Conservation (phyloP, 148 eudicot species). For the Arctostaphylos glauca region DNA sequence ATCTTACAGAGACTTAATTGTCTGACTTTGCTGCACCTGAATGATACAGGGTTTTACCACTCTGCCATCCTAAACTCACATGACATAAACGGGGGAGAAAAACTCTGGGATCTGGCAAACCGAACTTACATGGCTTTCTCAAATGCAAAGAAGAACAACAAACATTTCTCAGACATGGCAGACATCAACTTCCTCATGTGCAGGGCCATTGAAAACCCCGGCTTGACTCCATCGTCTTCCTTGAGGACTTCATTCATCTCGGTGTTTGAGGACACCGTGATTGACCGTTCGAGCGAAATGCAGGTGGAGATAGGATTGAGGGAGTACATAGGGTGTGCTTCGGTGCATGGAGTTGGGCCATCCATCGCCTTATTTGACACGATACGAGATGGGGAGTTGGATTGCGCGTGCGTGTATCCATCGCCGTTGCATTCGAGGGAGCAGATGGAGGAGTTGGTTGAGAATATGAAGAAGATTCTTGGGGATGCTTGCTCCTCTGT, state of each 20-base stretch:
- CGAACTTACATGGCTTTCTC: constrained; percentile 43
- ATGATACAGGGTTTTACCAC: constrained; percentile 21
- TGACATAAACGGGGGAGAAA: constrained; percentile 15
- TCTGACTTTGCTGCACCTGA: neutral
- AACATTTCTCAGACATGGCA: constrained; percentile 88
- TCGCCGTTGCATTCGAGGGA: constrained; percentile 81
- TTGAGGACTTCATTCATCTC: constrained; percentile 74
- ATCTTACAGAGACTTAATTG: neutral
- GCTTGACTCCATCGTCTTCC: constrained; percentile 77
- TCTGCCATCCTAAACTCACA: constrained; percentile 24
- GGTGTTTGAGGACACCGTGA: constrained; percentile 67
- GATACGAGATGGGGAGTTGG: constrained; percentile 57
- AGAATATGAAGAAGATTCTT: constrained; percentile 59
- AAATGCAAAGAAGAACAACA: constrained; percentile 59
- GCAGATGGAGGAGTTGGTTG: constrained; percentile 70
- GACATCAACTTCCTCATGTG: constrained; percentile 88
- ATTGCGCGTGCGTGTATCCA: constrained; percentile 80
- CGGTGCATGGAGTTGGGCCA: constrained; percentile 84
- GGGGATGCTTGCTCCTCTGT: constrained; percentile 16
- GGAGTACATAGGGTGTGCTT: constrained; percentile 78
- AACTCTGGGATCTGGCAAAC: constrained; percentile 18
- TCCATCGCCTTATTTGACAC: constrained; percentile 78
- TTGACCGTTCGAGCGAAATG: constrained; percentile 36
- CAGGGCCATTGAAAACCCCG: constrained; percentile 83
- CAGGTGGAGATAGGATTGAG: constrained; percentile 49